Percentiles rank a stretch among this genome's conserved stretches.
Conservation (phyloP, 805 yeast genomes). For the Wickerhamomyces subpelliculosus region DNA sequence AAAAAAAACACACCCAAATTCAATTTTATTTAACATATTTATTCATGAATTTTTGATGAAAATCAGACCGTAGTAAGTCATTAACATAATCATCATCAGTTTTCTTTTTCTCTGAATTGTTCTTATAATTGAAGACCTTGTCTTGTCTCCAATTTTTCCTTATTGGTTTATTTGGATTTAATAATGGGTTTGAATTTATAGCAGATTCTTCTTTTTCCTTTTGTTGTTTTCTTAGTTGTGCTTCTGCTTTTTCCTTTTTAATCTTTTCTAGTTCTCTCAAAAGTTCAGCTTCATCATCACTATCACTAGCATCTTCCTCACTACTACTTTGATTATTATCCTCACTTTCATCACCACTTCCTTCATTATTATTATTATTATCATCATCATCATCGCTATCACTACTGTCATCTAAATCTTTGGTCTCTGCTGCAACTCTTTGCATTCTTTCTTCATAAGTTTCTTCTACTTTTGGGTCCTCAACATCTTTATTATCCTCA, state of each 20-base stretch:
- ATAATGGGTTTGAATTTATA: conserved; percentile 20
- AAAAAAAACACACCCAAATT: too few species aligned
- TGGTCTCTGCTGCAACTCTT: conserved; percentile 6
- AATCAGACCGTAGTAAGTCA: conserved; percentile 18
- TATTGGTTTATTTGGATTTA: conserved; percentile 8
- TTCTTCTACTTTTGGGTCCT: conserved; percentile 7
- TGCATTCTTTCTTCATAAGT: conserved; percentile 9
- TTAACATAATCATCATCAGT: conserved; percentile 26
- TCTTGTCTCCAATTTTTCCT: conserved; percentile 29
- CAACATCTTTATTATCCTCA: conserved; percentile 1
- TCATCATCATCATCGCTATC: conserved; percentile 28
- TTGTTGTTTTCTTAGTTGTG: conserved; percentile 20
- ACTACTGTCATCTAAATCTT: conserved; percentile 7
- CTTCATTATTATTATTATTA: conserved; percentile 27
- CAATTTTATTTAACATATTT: conserved; percentile 14
- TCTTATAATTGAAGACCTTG: conserved; percentile 22
- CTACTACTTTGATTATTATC: conserved; percentile 29
- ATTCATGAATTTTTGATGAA: conserved; percentile 17
- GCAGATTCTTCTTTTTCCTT: conserved; percentile 19
- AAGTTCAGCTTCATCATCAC: conserved; percentile 40
- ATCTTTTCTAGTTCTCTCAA: conserved; percentile 33
- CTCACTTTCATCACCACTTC: conserved; percentile 27
- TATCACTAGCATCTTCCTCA: conserved; percentile 30
- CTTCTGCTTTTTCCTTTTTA: conserved; percentile 27
- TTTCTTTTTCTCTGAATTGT: conserved; percentile 14